Conservation (phyloP, 2,329 filamentous ascomycete genomes). For the Rhinocladiella similis region DNA sequence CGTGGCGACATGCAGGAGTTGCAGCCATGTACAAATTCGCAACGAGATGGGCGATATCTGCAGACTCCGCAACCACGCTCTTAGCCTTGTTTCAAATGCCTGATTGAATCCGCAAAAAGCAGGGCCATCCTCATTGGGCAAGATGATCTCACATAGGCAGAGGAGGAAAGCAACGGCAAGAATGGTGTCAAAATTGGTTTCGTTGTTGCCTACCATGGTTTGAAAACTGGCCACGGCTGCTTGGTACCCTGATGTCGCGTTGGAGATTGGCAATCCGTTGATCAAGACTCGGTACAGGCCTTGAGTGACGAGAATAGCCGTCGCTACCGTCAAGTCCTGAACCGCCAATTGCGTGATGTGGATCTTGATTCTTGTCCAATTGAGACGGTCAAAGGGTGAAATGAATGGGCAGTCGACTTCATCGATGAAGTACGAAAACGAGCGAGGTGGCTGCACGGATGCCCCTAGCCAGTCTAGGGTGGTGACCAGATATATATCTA, state of each 20-base stretch:
- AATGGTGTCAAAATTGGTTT: not conserved
- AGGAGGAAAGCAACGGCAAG: conserved; percentile 6
- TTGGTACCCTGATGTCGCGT: conserved; percentile 4
- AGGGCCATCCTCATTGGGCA: conserved; percentile 1
- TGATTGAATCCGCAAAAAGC: not conserved
- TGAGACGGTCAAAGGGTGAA: conserved; percentile 6
- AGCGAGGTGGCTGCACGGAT: not conserved
- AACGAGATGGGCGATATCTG: not conserved
- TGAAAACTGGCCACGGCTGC: not conserved
- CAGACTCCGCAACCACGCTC: not conserved
- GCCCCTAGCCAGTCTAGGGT: conserved; percentile 10
- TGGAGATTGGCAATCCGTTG: conserved; percentile 1
- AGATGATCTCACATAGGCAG: conserved; percentile 5
- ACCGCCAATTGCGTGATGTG: conserved; percentile 1
- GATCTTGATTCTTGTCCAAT: conserved; percentile 6
- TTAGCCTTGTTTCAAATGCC: not conserved
- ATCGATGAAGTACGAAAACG: conserved; percentile 11
- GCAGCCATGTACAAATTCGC: conserved; percentile 10
- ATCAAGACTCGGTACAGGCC: conserved; percentile 3
- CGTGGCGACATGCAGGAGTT: conserved; percentile 4
- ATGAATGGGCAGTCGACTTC: conserved; percentile 3
- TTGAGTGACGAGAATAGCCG: conserved; percentile 9
- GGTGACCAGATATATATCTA: conserved; percentile 16
- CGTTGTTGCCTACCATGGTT: not conserved
- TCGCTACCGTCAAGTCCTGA: conserved; percentile 2